phyloP scores from a whole-genome alignment of 2,329 filamentous ascomycete genomes.

The Trichophyton rubrum region DNA sequence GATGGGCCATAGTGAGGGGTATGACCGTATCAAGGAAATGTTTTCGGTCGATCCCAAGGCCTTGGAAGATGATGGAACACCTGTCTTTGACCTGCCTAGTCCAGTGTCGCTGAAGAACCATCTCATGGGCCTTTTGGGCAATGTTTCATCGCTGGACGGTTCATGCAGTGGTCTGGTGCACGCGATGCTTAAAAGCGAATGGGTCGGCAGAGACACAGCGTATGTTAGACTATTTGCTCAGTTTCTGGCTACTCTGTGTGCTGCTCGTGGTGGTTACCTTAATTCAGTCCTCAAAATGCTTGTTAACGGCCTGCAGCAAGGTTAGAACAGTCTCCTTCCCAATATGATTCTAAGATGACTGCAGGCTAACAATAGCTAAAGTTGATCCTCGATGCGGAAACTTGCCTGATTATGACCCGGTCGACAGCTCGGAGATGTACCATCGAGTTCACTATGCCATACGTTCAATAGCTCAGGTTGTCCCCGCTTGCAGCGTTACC shows the following conservation, averaged over 20 bases:
- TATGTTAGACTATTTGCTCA: conserved; percentile 46
- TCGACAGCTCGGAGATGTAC: conserved; percentile 54
- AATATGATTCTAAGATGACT: conserved; percentile 17
- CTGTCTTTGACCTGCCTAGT: conserved; percentile 36
- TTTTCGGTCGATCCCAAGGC: conserved; percentile 39
- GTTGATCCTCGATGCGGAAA: conserved; percentile 43
- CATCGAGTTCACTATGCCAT: conserved; percentile 64
- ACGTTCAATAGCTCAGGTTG: conserved; percentile 62
- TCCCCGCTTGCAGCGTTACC: conserved; percentile 63
- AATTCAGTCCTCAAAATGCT: conserved; percentile 65
- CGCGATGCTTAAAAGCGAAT: conserved; percentile 46
- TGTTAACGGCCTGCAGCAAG: conserved; percentile 58
- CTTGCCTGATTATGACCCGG: conserved; percentile 42
- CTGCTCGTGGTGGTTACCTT: conserved; percentile 69
- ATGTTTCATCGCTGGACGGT: conserved; percentile 43
- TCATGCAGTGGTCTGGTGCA: conserved; percentile 47
- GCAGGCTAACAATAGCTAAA: conserved; percentile 12
- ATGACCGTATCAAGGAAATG: conserved; percentile 44
- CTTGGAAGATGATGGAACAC: conserved; percentile 21
- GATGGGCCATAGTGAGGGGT: conserved; percentile 42
- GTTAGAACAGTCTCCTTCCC: conserved; percentile 31
- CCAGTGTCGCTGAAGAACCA: conserved; percentile 45
- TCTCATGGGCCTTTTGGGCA: conserved; percentile 45
- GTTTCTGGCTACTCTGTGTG: conserved; percentile 55
- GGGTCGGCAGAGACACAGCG: conserved; percentile 49